Percentiles rank a stretch among this genome's conserved stretches.
Evolutionary conservation across 2,329 filamentous ascomycete genomes (phyloP).

Genomic region (Aspergillus jensenii): DNA sequence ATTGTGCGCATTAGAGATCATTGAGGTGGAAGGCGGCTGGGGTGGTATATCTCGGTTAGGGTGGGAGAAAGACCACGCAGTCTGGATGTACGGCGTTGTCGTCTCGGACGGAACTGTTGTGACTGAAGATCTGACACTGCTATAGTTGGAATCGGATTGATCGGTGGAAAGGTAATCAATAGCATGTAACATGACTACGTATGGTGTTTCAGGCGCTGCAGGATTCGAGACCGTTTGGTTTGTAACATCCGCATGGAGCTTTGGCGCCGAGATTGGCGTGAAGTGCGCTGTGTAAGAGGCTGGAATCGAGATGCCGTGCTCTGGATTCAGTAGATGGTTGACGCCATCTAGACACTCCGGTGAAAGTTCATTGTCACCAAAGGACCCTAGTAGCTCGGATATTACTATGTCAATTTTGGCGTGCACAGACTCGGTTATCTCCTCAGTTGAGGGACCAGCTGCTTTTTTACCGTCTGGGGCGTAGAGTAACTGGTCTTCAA

Average conservation of each 20-base stretch:
- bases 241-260: constrained; percentile 77
- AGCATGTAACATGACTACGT: constrained; percentile 89
- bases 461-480: constrained; percentile 28
- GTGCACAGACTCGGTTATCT: constrained; percentile 29
- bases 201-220: constrained; percentile 83
- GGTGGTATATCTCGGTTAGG: constrained; percentile 40
- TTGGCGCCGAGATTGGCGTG: constrained; percentile 86
- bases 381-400: constrained; percentile 88
- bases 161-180: constrained; percentile 79
- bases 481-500: constrained; percentile 26
- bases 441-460: constrained; percentile 43
- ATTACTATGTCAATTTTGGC: constrained; percentile 78
- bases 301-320: constrained; percentile 89
- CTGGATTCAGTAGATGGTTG: constrained; percentile 78
- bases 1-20: constrained; percentile 87
- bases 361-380: constrained; percentile 94
- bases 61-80: constrained; percentile 47
- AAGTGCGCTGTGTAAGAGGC: constrained; percentile 90
- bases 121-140: constrained; percentile 27
- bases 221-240: constrained; percentile 62
- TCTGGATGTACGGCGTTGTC: constrained; percentile 39
- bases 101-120: constrained; percentile 31
- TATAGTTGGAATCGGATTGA: constrained; percentile 39
- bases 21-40: constrained; percentile 31
- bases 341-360: constrained; percentile 96